Evolutionary conservation across 257 asterid genomes (phyloP).

Genomic region (Solanum tarapatanum): DNA sequence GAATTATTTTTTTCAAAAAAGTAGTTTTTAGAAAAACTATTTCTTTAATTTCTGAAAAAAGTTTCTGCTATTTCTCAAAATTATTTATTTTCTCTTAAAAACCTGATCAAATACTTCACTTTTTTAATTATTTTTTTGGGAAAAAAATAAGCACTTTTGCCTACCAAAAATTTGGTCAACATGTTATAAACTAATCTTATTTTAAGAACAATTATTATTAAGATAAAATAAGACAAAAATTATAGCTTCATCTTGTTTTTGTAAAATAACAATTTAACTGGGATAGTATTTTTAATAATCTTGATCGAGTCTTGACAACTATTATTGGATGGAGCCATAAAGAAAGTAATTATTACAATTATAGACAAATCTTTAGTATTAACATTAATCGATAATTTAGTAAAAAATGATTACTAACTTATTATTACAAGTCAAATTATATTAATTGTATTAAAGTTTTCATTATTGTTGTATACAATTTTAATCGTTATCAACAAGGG

Average conservation of each 20-base stretch:
- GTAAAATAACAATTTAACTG: background rate
- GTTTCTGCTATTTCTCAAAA: background rate
- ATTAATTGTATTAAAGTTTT: background rate
- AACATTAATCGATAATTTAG: background rate
- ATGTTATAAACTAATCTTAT: background rate
- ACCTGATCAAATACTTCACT: background rate
- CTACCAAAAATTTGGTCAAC: background rate
- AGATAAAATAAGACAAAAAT: background rate
- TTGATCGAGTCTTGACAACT: background rate
- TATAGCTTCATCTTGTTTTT: background rate
- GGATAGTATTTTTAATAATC: background rate
- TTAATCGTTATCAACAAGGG: background rate
- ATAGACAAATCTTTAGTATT: background rate
- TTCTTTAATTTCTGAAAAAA: background rate
- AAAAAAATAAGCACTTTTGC: background rate
- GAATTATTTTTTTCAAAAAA: background rate
- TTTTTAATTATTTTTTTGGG: background rate
- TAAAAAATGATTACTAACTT: background rate
- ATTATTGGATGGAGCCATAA: background rate
- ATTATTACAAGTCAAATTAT: background rate
- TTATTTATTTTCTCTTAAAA: background rate
- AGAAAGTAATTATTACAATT: background rate
- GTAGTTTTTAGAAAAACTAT: background rate
- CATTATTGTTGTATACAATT: background rate
- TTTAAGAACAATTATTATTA: too few species aligned